Base-by-base conservation (phyloP, 495 filamentous ascomycete species). In the Aspergillus panamensis region DNA sequence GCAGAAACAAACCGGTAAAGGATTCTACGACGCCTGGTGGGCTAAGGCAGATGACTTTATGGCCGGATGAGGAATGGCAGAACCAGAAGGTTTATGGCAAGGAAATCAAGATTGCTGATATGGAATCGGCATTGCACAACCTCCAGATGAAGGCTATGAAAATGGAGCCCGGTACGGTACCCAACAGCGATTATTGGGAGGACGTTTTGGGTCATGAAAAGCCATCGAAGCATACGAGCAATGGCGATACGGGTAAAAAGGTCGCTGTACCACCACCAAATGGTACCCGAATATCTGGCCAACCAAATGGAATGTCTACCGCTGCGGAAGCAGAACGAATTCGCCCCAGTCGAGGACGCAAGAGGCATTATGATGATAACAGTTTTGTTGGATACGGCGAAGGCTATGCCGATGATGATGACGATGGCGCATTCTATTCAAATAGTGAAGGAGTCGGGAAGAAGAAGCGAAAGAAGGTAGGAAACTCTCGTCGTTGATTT, bases 341-440 rank as follows among this genome's bases (percentile, higher is more conserved):
- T 16, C 69, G 76, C 17, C 84, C 87, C 3, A 85, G 79, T 63
- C 82, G 83, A 30, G 81, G 81, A 31, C 85, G 83, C 62, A 87
- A 88, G 72, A 76, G 87, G 60, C 75, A 83, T 61, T 90, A 90
- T 65, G 81, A 84, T 63, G 87, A 89, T 30, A 73, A 74, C 44
- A 85, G 82, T 62, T 90, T 85, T 66, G 81, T 81, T 51, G 87
- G 87, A 5, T 90, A 90, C 60, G 82, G 79, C 49, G 86, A 88
- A 72, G 85, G 82, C 10, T 85, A 73, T 66, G 73, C 75, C 10
- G 82, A 85, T 64, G 83, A 84, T 52, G 81, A 84, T 57, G 80
- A 80, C 50, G 83, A 82, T 20, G 71, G 75, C 52, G 74, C 69
- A 44, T 73, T 78, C 56, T 75, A 75, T 57, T 77, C 74, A 47